Evolutionary conservation across 2,329 filamentous ascomycete genomes (phyloP).

Genomic region (Epichloe gansuensis): DNA sequence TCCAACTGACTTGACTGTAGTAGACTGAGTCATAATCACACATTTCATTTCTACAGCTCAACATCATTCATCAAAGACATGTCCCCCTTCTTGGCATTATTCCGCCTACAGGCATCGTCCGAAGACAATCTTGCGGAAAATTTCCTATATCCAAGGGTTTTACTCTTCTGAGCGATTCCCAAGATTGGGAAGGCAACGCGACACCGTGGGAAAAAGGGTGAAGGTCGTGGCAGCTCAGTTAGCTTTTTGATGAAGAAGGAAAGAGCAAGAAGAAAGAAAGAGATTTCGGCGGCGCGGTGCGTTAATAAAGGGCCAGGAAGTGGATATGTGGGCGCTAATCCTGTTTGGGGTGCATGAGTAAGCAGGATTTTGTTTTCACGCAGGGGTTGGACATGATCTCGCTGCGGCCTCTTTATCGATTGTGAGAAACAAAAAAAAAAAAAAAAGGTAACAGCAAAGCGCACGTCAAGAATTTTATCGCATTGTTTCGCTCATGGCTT

Average conservation of each 20-base stretch:
- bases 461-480: no score
- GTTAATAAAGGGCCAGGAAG: constrained; percentile 14
- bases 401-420: not conserved
- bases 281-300: constrained; percentile 15
- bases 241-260: constrained; percentile 50
- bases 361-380: not conserved
- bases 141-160: constrained; percentile 53
- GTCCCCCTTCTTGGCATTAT: constrained; percentile 50
- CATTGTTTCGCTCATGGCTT: constrained; percentile 13
- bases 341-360: constrained; percentile 4
- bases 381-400: no score
- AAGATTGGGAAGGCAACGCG: constrained; percentile 42
- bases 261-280: constrained; percentile 24
- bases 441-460: no score
- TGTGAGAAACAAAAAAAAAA: not conserved
- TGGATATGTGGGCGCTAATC: constrained; percentile 11
- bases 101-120: constrained; percentile 31
- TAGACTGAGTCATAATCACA: not conserved
- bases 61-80: constrained; percentile 13
- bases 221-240: constrained; percentile 52
- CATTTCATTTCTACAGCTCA: not conserved
- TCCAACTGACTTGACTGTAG: no score
- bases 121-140: constrained; percentile 32
- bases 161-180: constrained; percentile 46
- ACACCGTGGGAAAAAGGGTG: constrained; percentile 45